phyloP scores from a whole-genome alignment of 208 protist genomes.

The Vickermania spadyakhi region DNA sequence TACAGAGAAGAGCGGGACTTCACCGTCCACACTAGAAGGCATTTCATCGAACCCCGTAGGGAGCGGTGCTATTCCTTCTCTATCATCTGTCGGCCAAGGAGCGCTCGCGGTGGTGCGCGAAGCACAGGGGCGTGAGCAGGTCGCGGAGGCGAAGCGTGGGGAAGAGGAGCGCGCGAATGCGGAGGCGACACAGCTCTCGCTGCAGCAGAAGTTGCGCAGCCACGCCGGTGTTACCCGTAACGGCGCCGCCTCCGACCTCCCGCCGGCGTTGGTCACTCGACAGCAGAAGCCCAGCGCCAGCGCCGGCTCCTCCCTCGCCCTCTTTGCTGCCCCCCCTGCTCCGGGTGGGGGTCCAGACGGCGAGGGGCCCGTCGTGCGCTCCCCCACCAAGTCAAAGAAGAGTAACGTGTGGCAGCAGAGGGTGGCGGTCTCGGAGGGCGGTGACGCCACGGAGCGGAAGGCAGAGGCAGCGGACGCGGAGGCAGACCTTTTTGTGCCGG shows the following conservation, averaged over 20 bases:
- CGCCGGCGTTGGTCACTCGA: no score
- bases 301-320: neutral
- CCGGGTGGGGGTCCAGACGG: conserved; percentile 2
- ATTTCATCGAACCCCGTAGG: neutral
- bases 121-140: no score
- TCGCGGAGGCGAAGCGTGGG: neutral
- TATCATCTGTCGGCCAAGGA: no score
- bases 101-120: no score
- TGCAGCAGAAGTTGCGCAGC: neutral
- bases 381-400: conserved; percentile 41
- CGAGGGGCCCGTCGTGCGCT: conserved; percentile 50
- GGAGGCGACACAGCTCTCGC: neutral
- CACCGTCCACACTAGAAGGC: neutral
- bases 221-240: neutral
- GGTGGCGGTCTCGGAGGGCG: neutral
- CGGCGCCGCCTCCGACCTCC: neutral
- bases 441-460: neutral
- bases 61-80: neutral
- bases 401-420: conserved; percentile 7
- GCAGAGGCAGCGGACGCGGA: neutral
- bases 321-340: conserved; percentile 16
- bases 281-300: no score
- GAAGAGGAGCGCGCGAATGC: neutral
- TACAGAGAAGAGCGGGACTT: no score
- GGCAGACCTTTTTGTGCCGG: conserved; percentile 36